Conservation (phyloP, 805 yeast genomes). For the Zygotorulaspora chibaensis region DNA sequence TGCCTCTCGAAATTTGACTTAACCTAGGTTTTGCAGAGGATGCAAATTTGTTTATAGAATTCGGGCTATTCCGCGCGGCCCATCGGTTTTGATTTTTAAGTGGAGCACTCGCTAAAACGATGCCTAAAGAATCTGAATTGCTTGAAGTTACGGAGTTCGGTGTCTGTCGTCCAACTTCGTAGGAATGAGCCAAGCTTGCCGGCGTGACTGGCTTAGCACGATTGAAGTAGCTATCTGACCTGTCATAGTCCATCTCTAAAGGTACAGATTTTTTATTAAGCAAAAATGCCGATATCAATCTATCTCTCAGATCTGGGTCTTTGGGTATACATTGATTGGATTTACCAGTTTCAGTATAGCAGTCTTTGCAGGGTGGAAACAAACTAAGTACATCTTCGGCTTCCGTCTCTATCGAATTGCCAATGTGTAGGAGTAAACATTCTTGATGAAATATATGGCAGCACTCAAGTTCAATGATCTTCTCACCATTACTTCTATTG, state of each 20-base stretch:
- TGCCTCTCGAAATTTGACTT: background rate
- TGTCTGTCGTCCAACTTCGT: background rate
- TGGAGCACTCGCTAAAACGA: background rate
- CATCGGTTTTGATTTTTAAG: background rate
- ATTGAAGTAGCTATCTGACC: background rate
- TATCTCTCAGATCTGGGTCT: slow-evolving; percentile 27
- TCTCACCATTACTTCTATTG: slow-evolving; percentile 43
- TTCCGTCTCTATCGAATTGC: slow-evolving; percentile 9
- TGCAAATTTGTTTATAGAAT: background rate
- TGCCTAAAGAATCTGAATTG: background rate
- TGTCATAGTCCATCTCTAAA: background rate
- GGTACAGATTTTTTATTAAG: slow-evolving; percentile 5
- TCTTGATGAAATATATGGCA: slow-evolving; percentile 56
- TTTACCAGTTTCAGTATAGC: slow-evolving; percentile 12
- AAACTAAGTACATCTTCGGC: slow-evolving; percentile 19
- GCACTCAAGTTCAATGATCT: slow-evolving; percentile 47
- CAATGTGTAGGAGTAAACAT: slow-evolving; percentile 45
- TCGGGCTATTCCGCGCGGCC: background rate
- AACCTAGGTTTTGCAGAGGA: background rate
- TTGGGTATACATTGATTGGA: slow-evolving; percentile 28
- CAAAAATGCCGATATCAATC: slow-evolving; percentile 26
- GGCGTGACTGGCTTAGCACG: background rate
- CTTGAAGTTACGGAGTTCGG: background rate
- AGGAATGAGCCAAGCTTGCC: background rate
- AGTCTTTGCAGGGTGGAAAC: slow-evolving; percentile 29